Evolutionary conservation across 495 filamentous ascomycete genomes (phyloP).

Genomic region (Aspergillus bertholletiae): DNA sequence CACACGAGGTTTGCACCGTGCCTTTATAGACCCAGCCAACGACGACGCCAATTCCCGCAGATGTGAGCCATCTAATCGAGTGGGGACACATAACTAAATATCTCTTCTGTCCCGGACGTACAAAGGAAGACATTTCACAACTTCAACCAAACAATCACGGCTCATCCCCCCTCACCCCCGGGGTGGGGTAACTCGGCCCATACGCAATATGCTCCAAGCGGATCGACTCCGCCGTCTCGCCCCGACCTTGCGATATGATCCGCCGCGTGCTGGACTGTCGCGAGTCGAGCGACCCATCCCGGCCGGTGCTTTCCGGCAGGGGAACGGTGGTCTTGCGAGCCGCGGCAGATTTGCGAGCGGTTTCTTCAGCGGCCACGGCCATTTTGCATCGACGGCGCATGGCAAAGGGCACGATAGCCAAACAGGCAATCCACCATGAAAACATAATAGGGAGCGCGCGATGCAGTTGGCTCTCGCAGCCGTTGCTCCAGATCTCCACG

Average conservation of each 20-base stretch:
- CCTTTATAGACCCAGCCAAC: too few species aligned
- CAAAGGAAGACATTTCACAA: too few species aligned
- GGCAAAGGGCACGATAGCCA: background rate
- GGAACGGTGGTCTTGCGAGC: background rate
- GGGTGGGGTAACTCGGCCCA: background rate
- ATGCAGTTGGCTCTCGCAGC: constrained; percentile 38
- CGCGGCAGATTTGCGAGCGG: background rate
- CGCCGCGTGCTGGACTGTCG: background rate
- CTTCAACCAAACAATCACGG: background rate
- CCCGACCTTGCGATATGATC: background rate
- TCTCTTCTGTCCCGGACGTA: too few species aligned
- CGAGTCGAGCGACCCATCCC: background rate
- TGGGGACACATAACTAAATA: too few species aligned
- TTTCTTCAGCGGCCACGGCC: background rate
- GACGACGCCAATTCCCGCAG: too few species aligned
- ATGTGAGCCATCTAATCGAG: too few species aligned
- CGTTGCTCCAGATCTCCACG: constrained; percentile 42
- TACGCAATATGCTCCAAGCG: constrained; percentile 1
- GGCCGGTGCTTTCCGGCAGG: background rate
- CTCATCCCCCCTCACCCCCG: background rate
- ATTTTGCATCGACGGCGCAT: background rate
- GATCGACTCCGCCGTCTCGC: background rate
- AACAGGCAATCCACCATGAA: constrained; percentile 17
- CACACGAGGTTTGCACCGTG: too few species aligned
- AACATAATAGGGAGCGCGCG: constrained; percentile 42